Conservation (phyloP, 805 yeast species). For the Kodamaea jinghongensis region DNA sequence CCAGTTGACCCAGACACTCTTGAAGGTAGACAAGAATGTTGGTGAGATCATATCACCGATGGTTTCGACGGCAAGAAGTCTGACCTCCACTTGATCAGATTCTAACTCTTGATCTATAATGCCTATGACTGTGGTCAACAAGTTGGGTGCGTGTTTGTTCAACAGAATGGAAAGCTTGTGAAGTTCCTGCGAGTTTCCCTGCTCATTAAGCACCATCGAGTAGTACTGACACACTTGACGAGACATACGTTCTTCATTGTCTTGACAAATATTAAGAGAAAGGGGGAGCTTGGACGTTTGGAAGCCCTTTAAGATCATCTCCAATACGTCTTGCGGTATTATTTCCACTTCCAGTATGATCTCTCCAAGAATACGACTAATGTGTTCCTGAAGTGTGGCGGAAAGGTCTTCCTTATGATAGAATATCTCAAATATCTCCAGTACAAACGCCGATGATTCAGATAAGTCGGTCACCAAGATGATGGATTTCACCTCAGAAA, state of each 20-base stretch:
- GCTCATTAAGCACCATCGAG: conserved; percentile 68
- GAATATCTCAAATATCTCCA: conserved; percentile 56
- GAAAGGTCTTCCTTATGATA: conserved; percentile 43
- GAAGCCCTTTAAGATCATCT: conserved; percentile 64
- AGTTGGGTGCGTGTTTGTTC: conserved; percentile 78
- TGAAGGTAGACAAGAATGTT: conserved; percentile 52
- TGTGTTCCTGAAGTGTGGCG: conserved; percentile 54
- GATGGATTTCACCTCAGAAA: conserved; percentile 74
- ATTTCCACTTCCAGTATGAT: conserved; percentile 67
- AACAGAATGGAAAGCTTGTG: conserved; percentile 63
- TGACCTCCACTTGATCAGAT: conserved; percentile 61
- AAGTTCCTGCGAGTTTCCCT: conserved; percentile 32
- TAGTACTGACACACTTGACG: conserved; percentile 75
- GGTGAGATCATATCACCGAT: conserved; percentile 59
- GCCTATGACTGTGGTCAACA: conserved; percentile 71
- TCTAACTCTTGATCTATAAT: conserved; percentile 75
- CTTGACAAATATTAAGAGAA: conserved; percentile 64
- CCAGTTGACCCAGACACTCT: conserved; percentile 68
- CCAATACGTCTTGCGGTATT: conserved; percentile 59
- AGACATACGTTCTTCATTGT: conserved; percentile 70
- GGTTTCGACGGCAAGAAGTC: conserved; percentile 69
- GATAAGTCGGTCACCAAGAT: conserved; percentile 75
- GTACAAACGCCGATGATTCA: conserved; percentile 53
- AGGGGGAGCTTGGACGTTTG: conserved; percentile 54
- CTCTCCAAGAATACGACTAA: conserved; percentile 71